Percentiles rank a stretch among this genome's conserved stretches.
Evolutionary conservation across 306 rosid species (phyloP).

Genomic region (Morella rubra): DNA sequence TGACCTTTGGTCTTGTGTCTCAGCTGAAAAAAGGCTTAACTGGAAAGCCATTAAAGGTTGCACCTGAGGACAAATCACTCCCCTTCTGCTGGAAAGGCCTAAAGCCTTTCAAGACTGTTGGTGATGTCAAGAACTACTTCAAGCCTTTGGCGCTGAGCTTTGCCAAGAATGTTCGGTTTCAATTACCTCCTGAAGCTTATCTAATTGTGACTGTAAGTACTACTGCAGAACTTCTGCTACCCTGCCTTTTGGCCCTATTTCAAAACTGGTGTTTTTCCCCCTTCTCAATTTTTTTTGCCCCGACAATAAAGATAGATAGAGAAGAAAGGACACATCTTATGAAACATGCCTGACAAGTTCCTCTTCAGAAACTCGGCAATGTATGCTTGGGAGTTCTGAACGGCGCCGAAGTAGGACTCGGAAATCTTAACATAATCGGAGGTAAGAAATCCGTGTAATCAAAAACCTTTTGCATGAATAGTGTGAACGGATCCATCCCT

Average conservation of each 20-base stretch:
- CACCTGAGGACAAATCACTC: conserved; percentile 45
- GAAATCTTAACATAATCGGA: conserved; percentile 58
- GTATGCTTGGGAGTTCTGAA: conserved; percentile 80
- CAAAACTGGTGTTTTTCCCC: neutral
- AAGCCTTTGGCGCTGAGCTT: conserved; percentile 56
- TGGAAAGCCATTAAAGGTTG: conserved; percentile 50
- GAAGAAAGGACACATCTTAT: conserved; percentile 11
- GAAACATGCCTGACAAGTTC: conserved; percentile 24
- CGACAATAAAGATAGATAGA: neutral
- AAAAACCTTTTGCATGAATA: neutral
- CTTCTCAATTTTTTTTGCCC: neutral
- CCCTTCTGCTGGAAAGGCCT: conserved; percentile 80
- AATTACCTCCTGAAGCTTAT: conserved; percentile 57
- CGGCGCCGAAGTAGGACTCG: conserved; percentile 47
- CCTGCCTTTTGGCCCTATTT: no score
- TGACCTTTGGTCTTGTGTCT: conserved; percentile 20
- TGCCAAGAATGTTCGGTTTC: conserved; percentile 39
- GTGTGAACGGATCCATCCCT: neutral
- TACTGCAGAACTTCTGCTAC: neutral
- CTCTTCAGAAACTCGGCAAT: conserved; percentile 50
- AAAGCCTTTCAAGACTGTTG: conserved; percentile 52
- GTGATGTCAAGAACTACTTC: conserved; percentile 47
- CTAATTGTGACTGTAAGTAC: conserved; percentile 60
- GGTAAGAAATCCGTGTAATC: conserved; percentile 40
- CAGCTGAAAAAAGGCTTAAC: conserved; percentile 55